Percentiles rank a stretch among this genome's conserved stretches.
Evolutionary conservation across 2,329 filamentous ascomycete genomes (phyloP).

Genomic region (Acrocalymma vagum): DNA sequence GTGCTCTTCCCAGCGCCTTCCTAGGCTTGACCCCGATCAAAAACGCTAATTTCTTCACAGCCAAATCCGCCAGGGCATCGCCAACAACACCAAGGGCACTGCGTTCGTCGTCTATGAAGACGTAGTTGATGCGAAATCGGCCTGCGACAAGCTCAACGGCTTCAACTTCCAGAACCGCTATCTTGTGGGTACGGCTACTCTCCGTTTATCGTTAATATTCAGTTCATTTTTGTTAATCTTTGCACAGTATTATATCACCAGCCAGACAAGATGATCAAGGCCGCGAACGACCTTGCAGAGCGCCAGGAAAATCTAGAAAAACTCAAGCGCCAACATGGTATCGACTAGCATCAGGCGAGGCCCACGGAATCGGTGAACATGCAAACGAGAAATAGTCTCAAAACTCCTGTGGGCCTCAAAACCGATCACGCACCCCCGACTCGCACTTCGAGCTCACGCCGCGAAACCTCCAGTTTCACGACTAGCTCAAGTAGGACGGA

Average conservation of each 20-base stretch:
- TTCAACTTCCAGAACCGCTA: slow-evolving; percentile 99
- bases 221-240: too few species aligned
- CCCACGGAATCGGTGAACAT: slow-evolving; percentile 56
- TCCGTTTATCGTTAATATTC: too few species aligned
- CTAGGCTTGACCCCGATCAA: slow-evolving; percentile 3
- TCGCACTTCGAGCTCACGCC: slow-evolving; percentile 32
- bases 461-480: slow-evolving; percentile 29
- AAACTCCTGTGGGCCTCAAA: slow-evolving; percentile 48
- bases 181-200: slow-evolving; percentile 80
- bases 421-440: slow-evolving; percentile 36
- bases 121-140: slow-evolving; percentile 97
- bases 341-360: slow-evolving; percentile 75
- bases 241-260: slow-evolving; percentile 76
- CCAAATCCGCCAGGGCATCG: slow-evolving; percentile 98
- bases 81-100: slow-evolving; percentile 96
- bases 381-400: slow-evolving; percentile 38
- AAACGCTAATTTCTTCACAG: slow-evolving; percentile 58
- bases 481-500: slow-evolving; percentile 33
- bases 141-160: slow-evolving; percentile 99
- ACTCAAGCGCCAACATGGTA: slow-evolving; percentile 96
- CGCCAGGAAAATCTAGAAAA: slow-evolving; percentile 97
- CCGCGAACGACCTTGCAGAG: slow-evolving; percentile 92
- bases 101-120: slow-evolving; percentile 99
- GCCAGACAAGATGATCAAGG: slow-evolving; percentile 81
- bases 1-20: slow-evolving; percentile 13